Percentiles rank a stretch among this genome's conserved stretches.
Evolutionary conservation across 1,284 basidiomycete genomes (phyloP).

Genomic region (Phellinidium pouzarii): DNA sequence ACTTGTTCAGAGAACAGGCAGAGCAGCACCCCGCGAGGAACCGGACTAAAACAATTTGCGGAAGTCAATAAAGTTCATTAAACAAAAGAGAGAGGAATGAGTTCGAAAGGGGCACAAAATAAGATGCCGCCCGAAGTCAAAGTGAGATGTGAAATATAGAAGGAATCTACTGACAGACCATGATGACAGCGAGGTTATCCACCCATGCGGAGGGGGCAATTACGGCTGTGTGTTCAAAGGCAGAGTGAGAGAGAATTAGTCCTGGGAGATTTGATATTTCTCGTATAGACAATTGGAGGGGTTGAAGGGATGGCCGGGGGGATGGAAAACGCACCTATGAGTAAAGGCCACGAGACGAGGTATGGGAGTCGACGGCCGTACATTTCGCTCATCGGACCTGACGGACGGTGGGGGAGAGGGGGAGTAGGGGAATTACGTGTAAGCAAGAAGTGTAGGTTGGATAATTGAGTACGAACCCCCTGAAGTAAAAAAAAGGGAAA

Average conservation of each 20-base stretch:
- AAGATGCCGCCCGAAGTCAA: too few relatives aligned
- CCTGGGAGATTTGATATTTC: too few relatives aligned
- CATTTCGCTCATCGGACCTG: constrained; percentile 26
- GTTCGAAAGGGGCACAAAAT: too few relatives aligned
- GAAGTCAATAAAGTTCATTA: too few relatives aligned
- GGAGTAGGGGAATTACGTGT: background rate
- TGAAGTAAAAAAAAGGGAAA: constrained; percentile 1
- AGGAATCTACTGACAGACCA: constrained; percentile 19
- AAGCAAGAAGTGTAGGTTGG: background rate
- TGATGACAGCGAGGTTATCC: constrained; percentile 21
- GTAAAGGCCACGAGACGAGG: constrained; percentile 24
- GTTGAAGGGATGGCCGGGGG: too few relatives aligned
- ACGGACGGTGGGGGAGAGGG: too few relatives aligned
- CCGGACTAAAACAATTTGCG: too few relatives aligned
- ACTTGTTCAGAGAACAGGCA: constrained; percentile 23
- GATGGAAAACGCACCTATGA: constrained; percentile 20
- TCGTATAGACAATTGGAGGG: too few relatives aligned
- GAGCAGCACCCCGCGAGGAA: constrained; percentile 21
- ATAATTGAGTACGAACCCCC: constrained; percentile 21
- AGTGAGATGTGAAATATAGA: background rate
- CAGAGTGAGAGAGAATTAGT: too few relatives aligned
- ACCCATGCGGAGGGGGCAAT: constrained; percentile 22
- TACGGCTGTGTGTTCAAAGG: constrained; percentile 8
- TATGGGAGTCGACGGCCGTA: constrained; percentile 23
- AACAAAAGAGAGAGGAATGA: too few relatives aligned